Evolutionary conservation across 495 filamentous ascomycete species (phyloP), one percentile per base, ranked within the genome.

Genomic region (Talaromyces adpressus): DNA sequence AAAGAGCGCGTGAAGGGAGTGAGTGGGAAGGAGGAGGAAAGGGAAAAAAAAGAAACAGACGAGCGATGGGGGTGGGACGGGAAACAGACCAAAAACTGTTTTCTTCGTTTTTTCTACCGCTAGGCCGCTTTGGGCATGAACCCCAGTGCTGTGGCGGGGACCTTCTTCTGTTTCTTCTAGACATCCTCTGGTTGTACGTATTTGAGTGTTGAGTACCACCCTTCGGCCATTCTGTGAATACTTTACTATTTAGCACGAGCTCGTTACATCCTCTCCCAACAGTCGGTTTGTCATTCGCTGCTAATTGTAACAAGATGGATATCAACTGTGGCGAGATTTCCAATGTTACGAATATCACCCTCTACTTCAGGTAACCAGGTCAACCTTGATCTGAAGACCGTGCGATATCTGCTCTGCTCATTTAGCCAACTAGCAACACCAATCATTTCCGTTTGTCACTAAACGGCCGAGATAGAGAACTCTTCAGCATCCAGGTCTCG

Each of bases 11-110:
- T 23, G 12, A 14, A 58, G 45, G 54, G 63, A 63, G 57, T 57
- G 53, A 39, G 29, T 27, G 39, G 25, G 57, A 41, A 36, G 39
- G 25, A 34, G 22, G 49, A 54, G 30, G 57, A 25, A 9, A 22
- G 61, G 41, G 39, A 62, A 62, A 62, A 56, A 54, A 62, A 41
- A 65, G n/a, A 27, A 36, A 63, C 45, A 57, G 51, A 29, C 56
- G 20, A 22, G 57, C 23, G 34, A 54, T 57, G 62, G 62, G 56
- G 34, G 62, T 57, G 61, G 61, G 61, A 62, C 60, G 47, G 25
- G 60, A 29, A 53, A 18, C 22, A 49, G 59, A 58, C 45, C 18
- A 36, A 63, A 54, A 65, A 27, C 56, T 53, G 32, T 59, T 57
- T 34, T 27, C 27, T 56, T 56, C 52, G 52, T 12, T 56, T 64